A percentile compares a stretch with the other conserved stretches of the same genome.
These are phyloP conservation scores for Spergularia marina DNA, from an alignment of 148 eudicot genomes.

Conservation along the genomic window DNA sequence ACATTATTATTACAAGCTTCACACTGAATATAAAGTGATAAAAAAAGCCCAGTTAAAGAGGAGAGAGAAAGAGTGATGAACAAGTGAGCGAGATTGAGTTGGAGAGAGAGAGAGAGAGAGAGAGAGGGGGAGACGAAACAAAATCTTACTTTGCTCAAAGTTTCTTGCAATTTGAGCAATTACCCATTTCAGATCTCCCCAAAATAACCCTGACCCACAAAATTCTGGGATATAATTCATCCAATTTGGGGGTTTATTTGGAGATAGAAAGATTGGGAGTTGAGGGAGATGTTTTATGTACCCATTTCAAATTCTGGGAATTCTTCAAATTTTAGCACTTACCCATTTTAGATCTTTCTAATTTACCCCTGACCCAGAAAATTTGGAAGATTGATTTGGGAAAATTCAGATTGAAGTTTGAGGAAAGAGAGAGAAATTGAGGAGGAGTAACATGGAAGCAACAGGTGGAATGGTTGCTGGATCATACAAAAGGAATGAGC, in stretches of 20 bases:
- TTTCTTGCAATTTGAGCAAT: constrained; percentile 16
- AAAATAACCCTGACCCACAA: constrained; percentile 14
- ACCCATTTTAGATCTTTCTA: constrained; percentile 12
- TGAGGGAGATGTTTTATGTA: neutral
- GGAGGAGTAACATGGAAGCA: constrained; percentile 51
- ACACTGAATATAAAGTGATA: no score
- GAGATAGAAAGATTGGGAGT: constrained; percentile 1
- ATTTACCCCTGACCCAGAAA: constrained; percentile 3
- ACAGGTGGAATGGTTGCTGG: constrained; percentile 91
- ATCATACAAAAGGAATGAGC: constrained; percentile 75
- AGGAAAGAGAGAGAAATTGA: neutral
- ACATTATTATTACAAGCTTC: no score
- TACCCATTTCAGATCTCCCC: constrained; percentile 29
- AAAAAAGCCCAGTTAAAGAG: constrained; percentile 3
- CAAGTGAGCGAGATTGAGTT: no score
- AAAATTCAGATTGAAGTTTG: neutral
- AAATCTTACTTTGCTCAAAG: constrained; percentile 5
- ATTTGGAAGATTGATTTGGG: neutral
- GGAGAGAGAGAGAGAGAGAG: no score
- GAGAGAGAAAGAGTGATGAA: constrained; percentile 18
- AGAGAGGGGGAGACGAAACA: neutral
- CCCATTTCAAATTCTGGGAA: neutral
- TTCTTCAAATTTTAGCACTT: neutral
- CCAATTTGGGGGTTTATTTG: neutral
- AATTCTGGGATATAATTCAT: neutral